Percentiles rank a stretch among this genome's conserved stretches.
Conservation (phyloP, 1,284 basidiomycete genomes). For the Ceratobasidium sp. region DNA sequence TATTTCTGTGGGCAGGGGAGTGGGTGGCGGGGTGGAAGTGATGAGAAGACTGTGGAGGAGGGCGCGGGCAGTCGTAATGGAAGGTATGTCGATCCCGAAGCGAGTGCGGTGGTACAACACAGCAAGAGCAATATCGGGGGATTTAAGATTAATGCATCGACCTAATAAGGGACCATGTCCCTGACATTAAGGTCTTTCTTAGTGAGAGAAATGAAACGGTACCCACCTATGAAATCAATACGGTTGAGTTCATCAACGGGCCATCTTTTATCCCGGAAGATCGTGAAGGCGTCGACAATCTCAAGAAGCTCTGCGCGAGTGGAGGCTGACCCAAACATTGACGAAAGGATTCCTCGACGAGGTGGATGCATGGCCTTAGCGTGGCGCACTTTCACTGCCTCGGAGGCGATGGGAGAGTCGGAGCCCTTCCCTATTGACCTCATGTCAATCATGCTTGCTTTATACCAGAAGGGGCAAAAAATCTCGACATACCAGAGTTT, state of each 20-base stretch:
- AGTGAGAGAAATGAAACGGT: neutral
- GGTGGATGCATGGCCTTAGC: slow-evolving; percentile 10
- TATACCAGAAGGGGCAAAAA: neutral
- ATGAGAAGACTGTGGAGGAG: slow-evolving; percentile 49
- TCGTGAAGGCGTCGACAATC: slow-evolving; percentile 14
- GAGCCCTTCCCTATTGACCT: neutral
- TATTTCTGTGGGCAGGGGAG: slow-evolving; percentile 27
- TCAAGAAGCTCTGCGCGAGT: slow-evolving; percentile 39
- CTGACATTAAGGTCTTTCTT: no score
- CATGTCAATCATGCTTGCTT: neutral
- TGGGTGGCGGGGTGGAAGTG: slow-evolving; percentile 7
- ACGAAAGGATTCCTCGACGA: slow-evolving; percentile 1
- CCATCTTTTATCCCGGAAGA: slow-evolving; percentile 30
- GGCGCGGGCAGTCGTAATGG: slow-evolving; percentile 48
- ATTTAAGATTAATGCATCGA: slow-evolving; percentile 31
- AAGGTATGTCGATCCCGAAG: slow-evolving; percentile 51
- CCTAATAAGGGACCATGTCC: neutral
- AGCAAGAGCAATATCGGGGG: slow-evolving; percentile 48
- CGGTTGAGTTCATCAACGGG: slow-evolving; percentile 24
- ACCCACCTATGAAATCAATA: slow-evolving; percentile 34
- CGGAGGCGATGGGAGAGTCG: slow-evolving; percentile 20
- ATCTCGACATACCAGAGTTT: slow-evolving; percentile 12
- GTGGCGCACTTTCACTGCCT: neutral
- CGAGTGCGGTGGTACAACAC: slow-evolving; percentile 49
- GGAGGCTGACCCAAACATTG: neutral